phyloP scores from a whole-genome alignment of 805 yeast genomes.

The Yarrowia divulgata region DNA sequence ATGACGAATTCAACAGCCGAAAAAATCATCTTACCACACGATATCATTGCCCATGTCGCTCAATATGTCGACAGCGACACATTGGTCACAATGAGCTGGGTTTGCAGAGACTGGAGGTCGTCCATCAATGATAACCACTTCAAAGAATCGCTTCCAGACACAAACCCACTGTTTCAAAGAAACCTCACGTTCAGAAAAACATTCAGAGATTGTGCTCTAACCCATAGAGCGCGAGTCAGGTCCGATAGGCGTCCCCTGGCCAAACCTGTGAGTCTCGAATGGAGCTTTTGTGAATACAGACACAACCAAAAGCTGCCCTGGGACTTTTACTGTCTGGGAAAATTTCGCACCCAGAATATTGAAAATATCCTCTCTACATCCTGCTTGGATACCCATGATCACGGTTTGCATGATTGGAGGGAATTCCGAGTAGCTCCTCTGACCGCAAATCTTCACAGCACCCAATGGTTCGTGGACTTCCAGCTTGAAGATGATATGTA shows the following conservation, averaged over 20 bases:
- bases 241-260: neutral
- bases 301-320: neutral
- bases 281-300: neutral
- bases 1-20: neutral
- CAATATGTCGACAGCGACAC: neutral
- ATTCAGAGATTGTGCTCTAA: neutral
- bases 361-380: neutral
- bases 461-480: neutral
- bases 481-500: neutral
- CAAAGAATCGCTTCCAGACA: neutral
- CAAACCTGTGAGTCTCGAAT: neutral
- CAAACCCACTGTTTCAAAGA: neutral
- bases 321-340: slow-evolving; percentile 19
- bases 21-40: neutral
- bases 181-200: neutral
- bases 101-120: slow-evolving; percentile 1
- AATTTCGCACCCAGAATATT: neutral
- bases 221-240: neutral
- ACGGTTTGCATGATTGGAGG: neutral
- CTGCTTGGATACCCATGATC: neutral
- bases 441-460: neutral
- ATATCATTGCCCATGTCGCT: neutral
- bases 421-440: neutral
- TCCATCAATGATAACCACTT: neutral
- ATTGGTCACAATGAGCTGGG: neutral